Evolutionary conservation across 164 flowering plant species (phyloP).

Genomic region (Tetrastigma voinierianum): DNA sequence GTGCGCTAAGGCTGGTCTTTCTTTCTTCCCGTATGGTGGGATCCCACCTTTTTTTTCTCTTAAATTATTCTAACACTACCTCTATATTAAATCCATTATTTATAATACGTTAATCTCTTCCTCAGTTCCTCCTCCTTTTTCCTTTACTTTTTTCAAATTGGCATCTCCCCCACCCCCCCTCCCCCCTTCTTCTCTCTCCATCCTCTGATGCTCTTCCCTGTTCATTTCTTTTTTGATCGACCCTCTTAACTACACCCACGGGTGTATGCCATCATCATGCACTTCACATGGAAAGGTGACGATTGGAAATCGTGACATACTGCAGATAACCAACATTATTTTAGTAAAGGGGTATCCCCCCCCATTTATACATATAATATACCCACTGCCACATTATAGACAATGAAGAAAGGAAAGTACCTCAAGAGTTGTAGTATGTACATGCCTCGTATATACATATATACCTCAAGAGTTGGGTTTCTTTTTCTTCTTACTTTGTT

Average conservation of each 20-base stretch:
- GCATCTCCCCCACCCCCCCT: too few relatives aligned
- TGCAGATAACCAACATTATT: not conserved
- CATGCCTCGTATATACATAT: not conserved
- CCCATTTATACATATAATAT: too few relatives aligned
- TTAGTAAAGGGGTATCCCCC: too few relatives aligned
- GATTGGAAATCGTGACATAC: slow-evolving; percentile 5
- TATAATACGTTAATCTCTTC: slow-evolving; percentile 16
- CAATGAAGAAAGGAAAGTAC: slow-evolving; percentile 11
- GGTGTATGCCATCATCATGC: slow-evolving; percentile 7
- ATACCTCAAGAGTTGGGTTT: not conserved
- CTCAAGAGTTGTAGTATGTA: not conserved
- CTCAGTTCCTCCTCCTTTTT: slow-evolving; percentile 4
- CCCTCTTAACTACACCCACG: not conserved
- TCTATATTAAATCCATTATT: slow-evolving; percentile 10
- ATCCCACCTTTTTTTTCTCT: slow-evolving; percentile 20
- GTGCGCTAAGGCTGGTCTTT: slow-evolving; percentile 14
- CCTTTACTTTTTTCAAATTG: slow-evolving; percentile 3
- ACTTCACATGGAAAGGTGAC: not conserved
- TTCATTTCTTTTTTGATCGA: slow-evolving; percentile 2
- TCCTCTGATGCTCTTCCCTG: slow-evolving; percentile 4
- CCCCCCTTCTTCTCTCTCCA: slow-evolving; percentile 5
- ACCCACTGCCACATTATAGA: not conserved
- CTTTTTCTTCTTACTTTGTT: not conserved
- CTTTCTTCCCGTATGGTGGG: slow-evolving; percentile 24
- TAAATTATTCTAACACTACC: slow-evolving; percentile 20